Evolutionary conservation across 768 basidiomycete species (phyloP).

Genomic region (Boletellus sp.): DNA sequence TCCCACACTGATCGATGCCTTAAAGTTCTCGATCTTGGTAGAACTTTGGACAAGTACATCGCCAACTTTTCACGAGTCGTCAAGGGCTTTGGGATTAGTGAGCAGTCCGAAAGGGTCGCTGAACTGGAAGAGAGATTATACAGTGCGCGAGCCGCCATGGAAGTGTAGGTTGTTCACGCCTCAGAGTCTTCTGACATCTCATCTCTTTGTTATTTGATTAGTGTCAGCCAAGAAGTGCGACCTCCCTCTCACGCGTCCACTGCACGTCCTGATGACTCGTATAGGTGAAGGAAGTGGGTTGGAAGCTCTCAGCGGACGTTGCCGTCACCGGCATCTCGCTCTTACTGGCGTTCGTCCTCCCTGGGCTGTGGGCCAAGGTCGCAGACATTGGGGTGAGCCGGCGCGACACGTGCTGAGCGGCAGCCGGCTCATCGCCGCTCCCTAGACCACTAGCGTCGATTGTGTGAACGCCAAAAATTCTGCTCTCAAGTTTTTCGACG

Average conservation of each 20-base stretch:
- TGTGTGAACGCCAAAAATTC: conserved; percentile 1
- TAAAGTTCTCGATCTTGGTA: conserved; percentile 16
- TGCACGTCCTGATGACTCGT: background rate
- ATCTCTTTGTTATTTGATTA: background rate
- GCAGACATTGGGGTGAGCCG: conserved; percentile 2
- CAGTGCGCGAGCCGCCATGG: conserved; percentile 9
- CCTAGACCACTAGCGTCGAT: conserved; percentile 7
- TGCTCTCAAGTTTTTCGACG: conserved; percentile 7
- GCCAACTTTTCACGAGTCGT: conserved; percentile 9
- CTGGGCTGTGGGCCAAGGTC: conserved; percentile 8
- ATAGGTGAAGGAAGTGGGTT: conserved; percentile 17
- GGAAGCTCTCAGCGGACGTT: conserved; percentile 14
- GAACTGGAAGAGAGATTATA: background rate
- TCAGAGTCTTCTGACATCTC: background rate
- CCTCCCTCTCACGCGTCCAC: background rate
- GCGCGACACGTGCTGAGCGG: background rate
- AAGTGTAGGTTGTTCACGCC: conserved; percentile 7
- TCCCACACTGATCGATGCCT: background rate
- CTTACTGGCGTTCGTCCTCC: conserved; percentile 13
- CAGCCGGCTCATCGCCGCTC: background rate
- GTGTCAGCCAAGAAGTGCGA: conserved; percentile 17
- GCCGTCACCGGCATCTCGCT: conserved; percentile 12
- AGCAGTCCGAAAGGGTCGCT: conserved; percentile 6
- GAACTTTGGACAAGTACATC: conserved; percentile 14
- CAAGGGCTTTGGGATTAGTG: conserved; percentile 4